Base-by-base conservation (phyloP, 768 basidiomycete species). In the Nevesoporus exiguus region DNA sequence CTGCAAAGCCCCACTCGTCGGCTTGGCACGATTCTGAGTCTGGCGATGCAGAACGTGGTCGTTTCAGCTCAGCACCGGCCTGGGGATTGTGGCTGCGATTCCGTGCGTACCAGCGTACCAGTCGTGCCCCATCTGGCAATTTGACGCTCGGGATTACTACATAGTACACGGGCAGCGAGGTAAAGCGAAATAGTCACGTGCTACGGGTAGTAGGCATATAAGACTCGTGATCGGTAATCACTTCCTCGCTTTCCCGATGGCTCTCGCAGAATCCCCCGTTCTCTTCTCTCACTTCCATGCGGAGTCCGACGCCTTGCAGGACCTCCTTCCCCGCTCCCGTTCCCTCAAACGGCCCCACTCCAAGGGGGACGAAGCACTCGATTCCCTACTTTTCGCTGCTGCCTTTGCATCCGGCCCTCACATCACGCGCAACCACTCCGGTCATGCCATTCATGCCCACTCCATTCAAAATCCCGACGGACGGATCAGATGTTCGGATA, bases 391-490 rank as follows among this genome's bases (percentile, higher is more conserved):
- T 49, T 80, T 93, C 51, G 90, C 88, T 27, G 86, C 87, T 0
- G 89, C 84, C 7, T 78, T 80, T 10, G 84, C 88, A 0, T 85
- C 88, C 0, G 85, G 84, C 5, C 86, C 88, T 10, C 81, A 90
- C 57, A 78, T 88, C 51, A 93, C 93, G 36, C 80, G 90, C 42
- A 90, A 93, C 62, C 93, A 95, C 68, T 90, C 88, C 64, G 80
- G 85, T 46, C 93, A 95, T 68, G 86, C 88, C 62, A 83, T 86
- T 69, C 84, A 84, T 61, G 33, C 50, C 1, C 85, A 86, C 0
- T 79, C 80, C 39, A 29, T 60, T 3, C 57, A 64, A 14, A 42
- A 17, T 24, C 80, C 76, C 29, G 80, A 84, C 29, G 80, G 83
- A 61, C 79, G 76, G 10, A 69, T 77, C 36, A 83, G 79, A 60